phyloP scores from a whole-genome alignment of 2,329 filamentous ascomycete species.

The Didymella segeticola region DNA sequence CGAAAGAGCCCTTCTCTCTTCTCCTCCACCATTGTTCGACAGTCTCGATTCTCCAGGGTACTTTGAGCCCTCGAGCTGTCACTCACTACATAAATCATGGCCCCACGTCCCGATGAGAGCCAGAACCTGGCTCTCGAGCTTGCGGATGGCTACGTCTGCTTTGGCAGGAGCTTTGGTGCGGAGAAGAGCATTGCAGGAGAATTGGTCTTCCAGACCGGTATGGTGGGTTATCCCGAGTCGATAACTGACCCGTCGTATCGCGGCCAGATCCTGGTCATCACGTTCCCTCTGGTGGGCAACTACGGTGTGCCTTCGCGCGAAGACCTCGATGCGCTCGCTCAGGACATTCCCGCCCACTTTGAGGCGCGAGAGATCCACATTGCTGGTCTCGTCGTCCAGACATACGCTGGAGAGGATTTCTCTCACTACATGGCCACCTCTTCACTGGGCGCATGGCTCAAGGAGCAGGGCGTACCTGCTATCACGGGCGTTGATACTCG shows the following conservation, averaged over 20 bases:
- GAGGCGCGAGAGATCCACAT: conserved; percentile 94
- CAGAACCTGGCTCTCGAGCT: conserved; percentile 86
- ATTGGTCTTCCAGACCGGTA: conserved; percentile 98
- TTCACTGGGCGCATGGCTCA: conserved; percentile 92
- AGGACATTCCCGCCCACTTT: conserved; percentile 88
- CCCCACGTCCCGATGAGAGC: conserved; percentile 47
- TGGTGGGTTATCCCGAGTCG: conserved; percentile 98
- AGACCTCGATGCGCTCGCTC: conserved; percentile 81
- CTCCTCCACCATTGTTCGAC: conserved; percentile 38
- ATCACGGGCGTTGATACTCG: conserved; percentile 96
- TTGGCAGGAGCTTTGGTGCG: conserved; percentile 96
- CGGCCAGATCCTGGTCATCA: conserved; percentile 94
- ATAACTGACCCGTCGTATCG: conserved; percentile 87
- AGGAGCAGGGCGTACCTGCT: conserved; percentile 91
- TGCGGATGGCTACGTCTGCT: conserved; percentile 87
- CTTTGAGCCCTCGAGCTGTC: conserved; percentile 44
- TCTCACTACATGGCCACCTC: conserved; percentile 92
- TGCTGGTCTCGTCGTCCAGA: conserved; percentile 86
- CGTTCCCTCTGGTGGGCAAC: conserved; percentile 94
- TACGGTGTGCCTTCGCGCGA: conserved; percentile 94
- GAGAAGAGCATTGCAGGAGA: conserved; percentile 94
- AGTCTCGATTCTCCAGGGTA: conserved; percentile 42
- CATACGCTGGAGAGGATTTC: conserved; percentile 93
- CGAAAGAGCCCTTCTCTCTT: conserved; percentile 22
- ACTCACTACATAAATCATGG: conserved; percentile 39